Evolutionary conservation across 2,329 filamentous ascomycete species (phyloP).

Genomic region (Ophiostoma perfectum): DNA sequence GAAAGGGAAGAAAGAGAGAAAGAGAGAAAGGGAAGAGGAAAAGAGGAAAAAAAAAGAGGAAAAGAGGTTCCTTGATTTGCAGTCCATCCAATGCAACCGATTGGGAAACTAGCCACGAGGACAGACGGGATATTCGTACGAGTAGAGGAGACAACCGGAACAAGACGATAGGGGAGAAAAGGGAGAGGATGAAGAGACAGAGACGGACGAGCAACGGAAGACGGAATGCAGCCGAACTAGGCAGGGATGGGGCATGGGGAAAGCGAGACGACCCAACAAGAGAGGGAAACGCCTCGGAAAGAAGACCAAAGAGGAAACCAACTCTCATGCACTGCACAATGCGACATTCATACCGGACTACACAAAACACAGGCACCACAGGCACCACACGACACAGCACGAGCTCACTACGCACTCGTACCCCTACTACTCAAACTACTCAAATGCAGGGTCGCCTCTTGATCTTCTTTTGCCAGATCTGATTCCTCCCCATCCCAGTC

Average conservation of each 20-base stretch:
- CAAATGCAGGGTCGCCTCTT: no score
- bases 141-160: no score
- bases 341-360: constrained; percentile 8
- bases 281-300: no score
- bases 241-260: background rate
- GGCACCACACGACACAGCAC: background rate
- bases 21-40: background rate
- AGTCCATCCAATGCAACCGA: background rate
- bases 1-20: background rate
- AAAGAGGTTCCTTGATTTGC: background rate
- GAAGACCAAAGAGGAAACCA: no score
- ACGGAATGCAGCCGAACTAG: background rate
- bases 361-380: constrained; percentile 3
- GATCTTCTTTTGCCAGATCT: no score
- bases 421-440: no score
- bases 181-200: background rate
- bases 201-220: background rate
- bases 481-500: no score
- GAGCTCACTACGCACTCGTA: background rate
- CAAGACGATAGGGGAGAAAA: background rate
- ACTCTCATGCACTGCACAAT: constrained; percentile 7
- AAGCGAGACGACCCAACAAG: background rate
- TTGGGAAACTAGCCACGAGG: no score
- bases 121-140: no score
- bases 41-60: background rate